Percentiles rank a stretch among this genome's conserved stretches.
These are phyloP conservation scores for Boechera retrofracta DNA, from an alignment of 345 rosid species.

Conservation along the genomic window DNA sequence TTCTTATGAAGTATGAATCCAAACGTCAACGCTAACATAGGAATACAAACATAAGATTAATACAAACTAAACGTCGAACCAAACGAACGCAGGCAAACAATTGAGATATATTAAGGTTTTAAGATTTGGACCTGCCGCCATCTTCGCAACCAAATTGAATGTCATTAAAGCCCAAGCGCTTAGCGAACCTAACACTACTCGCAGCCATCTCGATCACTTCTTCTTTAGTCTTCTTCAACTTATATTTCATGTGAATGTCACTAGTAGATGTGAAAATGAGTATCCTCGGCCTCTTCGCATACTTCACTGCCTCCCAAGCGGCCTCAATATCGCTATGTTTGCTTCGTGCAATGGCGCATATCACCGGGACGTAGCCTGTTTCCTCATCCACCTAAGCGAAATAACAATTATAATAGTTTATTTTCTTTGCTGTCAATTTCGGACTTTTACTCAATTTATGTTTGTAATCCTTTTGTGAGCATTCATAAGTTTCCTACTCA, in stretches of 20 bases:
- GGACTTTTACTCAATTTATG: neutral
- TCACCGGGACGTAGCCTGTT: constrained; percentile 82
- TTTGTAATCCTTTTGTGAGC: neutral
- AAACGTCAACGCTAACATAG: neutral
- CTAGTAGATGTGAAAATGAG: constrained; percentile 88
- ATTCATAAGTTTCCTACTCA: neutral
- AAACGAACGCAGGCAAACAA: neutral
- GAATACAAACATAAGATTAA: neutral
- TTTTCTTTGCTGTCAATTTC: neutral
- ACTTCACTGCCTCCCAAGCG: constrained; percentile 90
- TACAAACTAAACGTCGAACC: neutral
- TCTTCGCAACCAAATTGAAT: constrained; percentile 89
- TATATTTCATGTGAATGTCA: constrained; percentile 78
- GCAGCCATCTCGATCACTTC: constrained; percentile 78
- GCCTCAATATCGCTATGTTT: constrained; percentile 62
- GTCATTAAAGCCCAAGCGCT: constrained; percentile 80
- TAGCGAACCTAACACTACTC: constrained; percentile 63
- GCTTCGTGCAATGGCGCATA: constrained; percentile 81
- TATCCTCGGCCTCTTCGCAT: constrained; percentile 75
- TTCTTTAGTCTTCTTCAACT: constrained; percentile 72
- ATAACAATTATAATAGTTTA: neutral
- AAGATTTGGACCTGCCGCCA: constrained; percentile 69
- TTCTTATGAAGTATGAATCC: neutral
- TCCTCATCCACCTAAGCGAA: constrained; percentile 46
- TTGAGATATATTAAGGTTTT: neutral